These are phyloP conservation scores for Phoma sp. DNA, from an alignment of 2,329 filamentous ascomycete species.

Conservation along the genomic window DNA sequence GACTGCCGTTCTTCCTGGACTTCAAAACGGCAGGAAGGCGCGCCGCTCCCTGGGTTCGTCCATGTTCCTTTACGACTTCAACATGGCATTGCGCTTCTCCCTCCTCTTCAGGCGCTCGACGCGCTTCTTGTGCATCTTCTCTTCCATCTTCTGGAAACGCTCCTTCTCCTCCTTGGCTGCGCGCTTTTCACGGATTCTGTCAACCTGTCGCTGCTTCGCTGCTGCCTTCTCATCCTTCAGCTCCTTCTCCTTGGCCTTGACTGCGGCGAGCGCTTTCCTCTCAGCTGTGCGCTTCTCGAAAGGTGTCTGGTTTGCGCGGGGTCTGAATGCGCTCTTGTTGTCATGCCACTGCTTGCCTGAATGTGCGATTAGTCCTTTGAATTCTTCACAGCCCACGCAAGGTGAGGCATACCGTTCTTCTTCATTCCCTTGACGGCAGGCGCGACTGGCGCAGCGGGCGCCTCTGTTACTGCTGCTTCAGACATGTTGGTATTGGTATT, in stretches of 20 bases:
- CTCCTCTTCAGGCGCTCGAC: constrained; percentile 92
- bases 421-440: constrained; percentile 67
- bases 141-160: constrained; percentile 90
- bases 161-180: constrained; percentile 92
- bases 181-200: constrained; percentile 83
- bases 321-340: constrained; percentile 84
- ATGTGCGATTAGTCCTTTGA: constrained; percentile 21
- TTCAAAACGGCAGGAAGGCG: background rate
- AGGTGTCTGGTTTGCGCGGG: constrained; percentile 76
- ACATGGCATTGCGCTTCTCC: constrained; percentile 93
- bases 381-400: background rate
- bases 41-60: too few species aligned
- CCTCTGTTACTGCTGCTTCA: constrained; percentile 49
- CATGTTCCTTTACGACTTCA: constrained; percentile 54
- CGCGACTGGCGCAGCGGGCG: constrained; percentile 49
- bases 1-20: background rate
- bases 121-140: constrained; percentile 97
- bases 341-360: constrained; percentile 95
- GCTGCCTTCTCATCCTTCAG: constrained; percentile 93
- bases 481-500: constrained; percentile 36
- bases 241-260: constrained; percentile 93
- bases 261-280: constrained; percentile 73
- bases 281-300: constrained; percentile 79
- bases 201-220: constrained; percentile 69
- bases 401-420: constrained; percentile 72